Conservation (phyloP, 2,329 filamentous ascomycete species). For the Botrytis elliptica region DNA sequence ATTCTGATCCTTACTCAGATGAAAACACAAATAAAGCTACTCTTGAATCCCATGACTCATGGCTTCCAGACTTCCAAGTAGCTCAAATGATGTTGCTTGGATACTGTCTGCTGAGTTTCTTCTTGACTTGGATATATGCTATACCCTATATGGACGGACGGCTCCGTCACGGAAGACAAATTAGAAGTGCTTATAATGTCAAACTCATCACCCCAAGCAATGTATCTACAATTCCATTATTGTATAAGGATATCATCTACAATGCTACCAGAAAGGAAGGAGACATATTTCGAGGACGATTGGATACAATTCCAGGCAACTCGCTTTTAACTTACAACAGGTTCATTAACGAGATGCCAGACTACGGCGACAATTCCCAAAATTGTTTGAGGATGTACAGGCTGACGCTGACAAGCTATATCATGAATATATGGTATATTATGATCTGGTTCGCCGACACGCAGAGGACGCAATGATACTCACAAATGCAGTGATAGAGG, state of each 20-base stretch:
- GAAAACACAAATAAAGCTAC: not conserved
- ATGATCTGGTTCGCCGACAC: not conserved
- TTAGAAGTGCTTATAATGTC: not conserved
- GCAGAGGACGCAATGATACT: not conserved
- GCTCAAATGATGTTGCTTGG: not conserved
- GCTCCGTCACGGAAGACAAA: fast-evolving
- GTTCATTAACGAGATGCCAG: not conserved
- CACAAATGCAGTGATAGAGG: not conserved
- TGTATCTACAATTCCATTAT: not conserved
- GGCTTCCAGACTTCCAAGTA: not conserved
- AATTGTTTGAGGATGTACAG: not conserved
- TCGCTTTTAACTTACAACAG: not conserved
- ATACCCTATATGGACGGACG: too few relatives aligned
- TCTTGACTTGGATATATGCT: not conserved
- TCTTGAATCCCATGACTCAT: not conserved
- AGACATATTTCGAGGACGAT: not conserved
- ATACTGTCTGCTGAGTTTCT: not conserved
- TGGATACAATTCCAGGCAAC: not conserved
- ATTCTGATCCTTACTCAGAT: not conserved
- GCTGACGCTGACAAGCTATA: not conserved
- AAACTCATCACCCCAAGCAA: not conserved
- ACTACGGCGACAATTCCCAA: not conserved
- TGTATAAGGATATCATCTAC: not conserved
- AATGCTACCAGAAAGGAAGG: not conserved
- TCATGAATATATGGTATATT: not conserved